Percentiles rank a stretch among this genome's conserved stretches.
phyloP scores from a whole-genome alignment of 2,329 filamentous ascomycete genomes.

The Cordyceps fumosorosea region DNA sequence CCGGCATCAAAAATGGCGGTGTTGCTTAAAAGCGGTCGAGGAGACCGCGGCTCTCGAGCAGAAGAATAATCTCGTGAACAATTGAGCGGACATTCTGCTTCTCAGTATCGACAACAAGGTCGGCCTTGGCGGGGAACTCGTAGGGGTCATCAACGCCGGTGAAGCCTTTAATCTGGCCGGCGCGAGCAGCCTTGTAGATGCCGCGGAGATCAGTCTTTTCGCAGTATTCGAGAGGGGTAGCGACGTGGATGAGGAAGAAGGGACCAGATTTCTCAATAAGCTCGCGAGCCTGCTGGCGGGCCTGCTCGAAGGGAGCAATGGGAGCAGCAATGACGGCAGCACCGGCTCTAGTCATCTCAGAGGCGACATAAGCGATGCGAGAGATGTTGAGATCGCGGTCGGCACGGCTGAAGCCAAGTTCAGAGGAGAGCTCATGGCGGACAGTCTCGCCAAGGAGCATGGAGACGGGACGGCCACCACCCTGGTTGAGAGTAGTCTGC shows the following conservation, averaged over 20 bases:
- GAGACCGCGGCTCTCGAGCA: constrained; percentile 84
- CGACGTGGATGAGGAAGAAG: constrained; percentile 94
- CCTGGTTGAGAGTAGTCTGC: constrained; percentile 96
- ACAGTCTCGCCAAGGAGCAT: constrained; percentile 95
- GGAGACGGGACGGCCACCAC: constrained; percentile 89
- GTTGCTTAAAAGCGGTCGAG: constrained; percentile 58
- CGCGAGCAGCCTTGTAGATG: constrained; percentile 76
- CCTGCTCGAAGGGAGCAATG: constrained; percentile 84
- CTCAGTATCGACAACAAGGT: constrained; percentile 77
- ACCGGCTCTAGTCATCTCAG: constrained; percentile 86
- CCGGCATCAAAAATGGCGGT: background rate
- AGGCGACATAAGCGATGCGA: constrained; percentile 92
- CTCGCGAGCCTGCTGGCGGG: constrained; percentile 71
- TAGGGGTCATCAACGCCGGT: constrained; percentile 98
- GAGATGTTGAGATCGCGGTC: constrained; percentile 93
- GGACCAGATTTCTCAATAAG: constrained; percentile 80
- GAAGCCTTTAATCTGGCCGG: constrained; percentile 94
- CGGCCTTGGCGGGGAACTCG: constrained; percentile 72
- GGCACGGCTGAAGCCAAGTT: constrained; percentile 89
- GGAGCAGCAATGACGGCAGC: constrained; percentile 94
- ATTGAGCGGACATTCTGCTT: constrained; percentile 86
- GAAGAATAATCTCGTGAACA: constrained; percentile 91
- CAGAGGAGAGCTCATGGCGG: constrained; percentile 83
- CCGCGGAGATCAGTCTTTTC: constrained; percentile 94
- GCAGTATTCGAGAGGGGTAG: constrained; percentile 83